Evolutionary conservation across 345 rosid genomes (phyloP), one percentile per base, ranked within the genome.

Genomic region (Hibiscus syriacus): DNA sequence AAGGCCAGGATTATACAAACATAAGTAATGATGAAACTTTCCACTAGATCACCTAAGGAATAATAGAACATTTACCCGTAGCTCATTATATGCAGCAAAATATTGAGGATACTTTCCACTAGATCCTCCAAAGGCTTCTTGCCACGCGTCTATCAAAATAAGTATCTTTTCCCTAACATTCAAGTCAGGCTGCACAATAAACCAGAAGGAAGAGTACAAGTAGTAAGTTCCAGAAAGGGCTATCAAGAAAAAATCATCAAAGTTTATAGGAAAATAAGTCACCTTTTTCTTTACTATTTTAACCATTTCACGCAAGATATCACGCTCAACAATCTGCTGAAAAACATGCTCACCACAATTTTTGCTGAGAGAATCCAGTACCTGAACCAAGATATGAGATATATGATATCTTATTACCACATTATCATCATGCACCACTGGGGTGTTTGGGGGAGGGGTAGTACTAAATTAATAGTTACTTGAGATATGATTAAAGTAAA

Each of bases 271-370:
- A 50, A 48, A 64, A 53, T 61, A 70, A 43, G 19, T n/a, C 72
- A 91, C 99, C 99, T 89, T 94, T 81, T 91, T 94, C 82, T 94
- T 94, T 56, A 94, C 96, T 69, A 91, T 85, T 79, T 91, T 94
- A 73, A 94, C 98, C 99, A 94, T 94, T 53, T 94, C 99, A 74
- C 75, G 96, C 70, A 94, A 80, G 75, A 94, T 87, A 71, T 89
- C 97, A 39, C 99, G 96, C 74, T 91, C 99, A 13, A 82, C 77
- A 29, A 94, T 94, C 81, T 75, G 95, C 85, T 86, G 92, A 76
- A 85, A 86, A 55, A 94, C 83, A 74, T 72, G 80, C 67, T 94
- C 98, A 2, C 95, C 92, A 66, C 99, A 94, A 60, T 91, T 94
- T 83, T 94, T 94, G 84, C 95, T 91, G 54, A 94, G 75, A 49